These are phyloP conservation scores for Cytospora piceae DNA, from an alignment of 2,329 filamentous ascomycete species.

Conservation along the genomic window DNA sequence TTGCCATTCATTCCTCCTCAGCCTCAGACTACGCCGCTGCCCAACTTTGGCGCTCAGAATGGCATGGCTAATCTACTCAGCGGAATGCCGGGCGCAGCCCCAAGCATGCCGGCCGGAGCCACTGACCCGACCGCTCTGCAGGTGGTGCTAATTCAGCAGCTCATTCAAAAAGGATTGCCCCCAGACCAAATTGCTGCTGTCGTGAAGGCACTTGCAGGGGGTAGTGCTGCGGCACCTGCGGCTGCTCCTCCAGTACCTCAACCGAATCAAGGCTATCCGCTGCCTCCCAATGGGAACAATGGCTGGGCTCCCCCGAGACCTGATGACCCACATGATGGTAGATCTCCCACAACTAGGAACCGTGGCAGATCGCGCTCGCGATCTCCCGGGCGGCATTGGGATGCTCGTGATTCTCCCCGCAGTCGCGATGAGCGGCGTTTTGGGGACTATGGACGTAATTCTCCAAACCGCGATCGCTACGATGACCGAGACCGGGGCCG, in stretches of 20 bases:
- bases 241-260: slow-evolving; percentile 43
- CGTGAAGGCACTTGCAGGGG: slow-evolving; percentile 56
- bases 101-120: slow-evolving; percentile 42
- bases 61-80: slow-evolving; percentile 44
- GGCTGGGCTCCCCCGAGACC: slow-evolving; percentile 43
- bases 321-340: slow-evolving; percentile 60
- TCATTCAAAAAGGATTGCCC: slow-evolving; percentile 75
- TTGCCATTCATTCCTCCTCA: slow-evolving; percentile 41
- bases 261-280: slow-evolving; percentile 47
- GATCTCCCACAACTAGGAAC: slow-evolving; percentile 62
- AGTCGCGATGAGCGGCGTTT: slow-evolving; percentile 69
- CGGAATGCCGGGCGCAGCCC: slow-evolving; percentile 41
- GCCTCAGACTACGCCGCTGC: slow-evolving; percentile 38
- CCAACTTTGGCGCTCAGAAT: slow-evolving; percentile 35
- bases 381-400: slow-evolving; percentile 77
- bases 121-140: slow-evolving; percentile 63
- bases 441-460: slow-evolving; percentile 73
- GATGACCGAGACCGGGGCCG: slow-evolving; percentile 59
- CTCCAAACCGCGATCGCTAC: slow-evolving; percentile 59
- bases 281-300: slow-evolving; percentile 35
- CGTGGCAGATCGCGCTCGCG: slow-evolving; percentile 74
- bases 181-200: slow-evolving; percentile 73
- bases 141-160: slow-evolving; percentile 74
- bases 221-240: slow-evolving; percentile 39
- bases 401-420: slow-evolving; percentile 66